phyloP scores from a whole-genome alignment of 495 filamentous ascomycete genomes.

The Tuber calosporum region DNA sequence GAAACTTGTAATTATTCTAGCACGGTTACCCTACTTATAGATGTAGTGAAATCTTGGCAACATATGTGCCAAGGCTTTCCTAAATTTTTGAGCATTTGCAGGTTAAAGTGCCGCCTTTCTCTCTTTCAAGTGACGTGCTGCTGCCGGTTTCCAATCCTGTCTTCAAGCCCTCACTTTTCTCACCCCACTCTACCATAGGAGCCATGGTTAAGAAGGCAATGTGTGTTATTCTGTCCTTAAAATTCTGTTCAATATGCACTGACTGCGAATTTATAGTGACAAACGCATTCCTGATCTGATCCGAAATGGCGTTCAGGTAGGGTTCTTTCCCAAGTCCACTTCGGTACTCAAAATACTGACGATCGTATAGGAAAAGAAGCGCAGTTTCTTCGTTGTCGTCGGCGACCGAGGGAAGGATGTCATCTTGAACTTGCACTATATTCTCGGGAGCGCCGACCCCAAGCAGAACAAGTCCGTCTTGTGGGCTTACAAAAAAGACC shows the following conservation, averaged over 20 bases:
- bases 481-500: slow-evolving; percentile 99
- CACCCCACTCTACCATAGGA: neutral
- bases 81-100: neutral
- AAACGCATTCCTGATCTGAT: slow-evolving; percentile 94
- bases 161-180: neutral
- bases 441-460: slow-evolving; percentile 79
- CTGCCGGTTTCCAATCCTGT: neutral
- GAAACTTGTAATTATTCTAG: no score
- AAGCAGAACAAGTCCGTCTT: slow-evolving; percentile 95
- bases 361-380: slow-evolving; percentile 67
- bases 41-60: neutral
- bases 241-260: neutral
- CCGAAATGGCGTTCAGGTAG: slow-evolving; percentile 76
- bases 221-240: slow-evolving; percentile 46
- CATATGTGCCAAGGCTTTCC: neutral
- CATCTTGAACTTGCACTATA: slow-evolving; percentile 90
- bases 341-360: neutral
- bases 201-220: slow-evolving; percentile 52
- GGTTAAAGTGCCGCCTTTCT: neutral
- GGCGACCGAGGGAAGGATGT: slow-evolving; percentile 95
- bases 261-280: slow-evolving; percentile 52
- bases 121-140: neutral
- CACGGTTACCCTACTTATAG: neutral
- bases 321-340: slow-evolving; percentile 6
- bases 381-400: slow-evolving; percentile 94